phyloP scores from a whole-genome alignment of 495 filamentous ascomycete genomes.

The Daldinia decipiens region DNA sequence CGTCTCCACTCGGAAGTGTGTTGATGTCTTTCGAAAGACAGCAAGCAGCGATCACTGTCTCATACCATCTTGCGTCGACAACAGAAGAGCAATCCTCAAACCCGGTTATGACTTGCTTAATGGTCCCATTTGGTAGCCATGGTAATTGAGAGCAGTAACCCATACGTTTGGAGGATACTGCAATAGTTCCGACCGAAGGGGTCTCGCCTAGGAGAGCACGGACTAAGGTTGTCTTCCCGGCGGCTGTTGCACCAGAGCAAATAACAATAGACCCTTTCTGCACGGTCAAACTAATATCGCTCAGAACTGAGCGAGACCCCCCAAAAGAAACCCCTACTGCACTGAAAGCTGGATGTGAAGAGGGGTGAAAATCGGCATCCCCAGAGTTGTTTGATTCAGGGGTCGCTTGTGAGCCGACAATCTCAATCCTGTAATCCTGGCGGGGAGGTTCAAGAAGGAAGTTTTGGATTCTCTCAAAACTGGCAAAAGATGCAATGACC shows the following conservation, averaged over 20 bases:
- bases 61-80: slow-evolving; percentile 64
- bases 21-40: slow-evolving; percentile 67
- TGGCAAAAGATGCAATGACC: slow-evolving; percentile 45
- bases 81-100: slow-evolving; percentile 16
- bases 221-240: slow-evolving; percentile 54
- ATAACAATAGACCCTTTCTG: slow-evolving; percentile 37
- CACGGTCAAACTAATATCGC: slow-evolving; percentile 34
- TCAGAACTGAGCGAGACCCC: slow-evolving; percentile 24
- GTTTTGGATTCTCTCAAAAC: slow-evolving; percentile 52
- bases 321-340: slow-evolving; percentile 15
- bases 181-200: slow-evolving; percentile 47
- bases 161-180: slow-evolving; percentile 28
- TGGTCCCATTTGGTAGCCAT: slow-evolving; percentile 54
- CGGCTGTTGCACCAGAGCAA: slow-evolving; percentile 51
- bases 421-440: slow-evolving; percentile 13
- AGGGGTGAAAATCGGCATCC: neutral
- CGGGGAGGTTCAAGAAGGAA: slow-evolving; percentile 40
- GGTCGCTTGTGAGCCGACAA: neutral
- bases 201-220: slow-evolving; percentile 51
- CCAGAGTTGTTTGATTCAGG: neutral
- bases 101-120: slow-evolving; percentile 54
- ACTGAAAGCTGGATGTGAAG: slow-evolving; percentile 9
- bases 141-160: slow-evolving; percentile 48
- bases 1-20: slow-evolving; percentile 65
- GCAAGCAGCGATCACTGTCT: slow-evolving; percentile 66